Evolutionary conservation across 352 stramenopile species (phyloP).

Genomic region (Elongisporangium senticosum): DNA sequence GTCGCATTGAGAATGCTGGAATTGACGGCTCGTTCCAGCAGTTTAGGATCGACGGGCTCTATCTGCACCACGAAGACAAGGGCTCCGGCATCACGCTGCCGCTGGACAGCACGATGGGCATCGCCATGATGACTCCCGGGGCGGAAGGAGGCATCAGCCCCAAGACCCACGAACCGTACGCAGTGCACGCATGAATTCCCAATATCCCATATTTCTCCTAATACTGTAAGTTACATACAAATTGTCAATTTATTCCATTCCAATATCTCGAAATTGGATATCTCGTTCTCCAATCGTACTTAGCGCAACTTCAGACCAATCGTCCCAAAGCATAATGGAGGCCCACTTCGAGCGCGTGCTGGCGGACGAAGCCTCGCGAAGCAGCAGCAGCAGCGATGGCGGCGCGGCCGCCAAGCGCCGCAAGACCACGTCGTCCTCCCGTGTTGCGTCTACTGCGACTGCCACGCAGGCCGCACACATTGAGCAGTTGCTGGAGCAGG

Average conservation of each 20-base stretch:
- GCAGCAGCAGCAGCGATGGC: constrained; percentile 1
- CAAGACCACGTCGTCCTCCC: neutral
- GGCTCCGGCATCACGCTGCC: neutral
- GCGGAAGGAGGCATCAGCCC: neutral
- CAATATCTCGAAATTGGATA: neutral
- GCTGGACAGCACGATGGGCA: neutral
- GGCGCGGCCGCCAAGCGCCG: constrained; percentile 17
- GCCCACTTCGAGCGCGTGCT: constrained; percentile 62
- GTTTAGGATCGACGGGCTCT: neutral
- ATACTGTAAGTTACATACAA: neutral
- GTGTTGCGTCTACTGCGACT: constrained; percentile 6
- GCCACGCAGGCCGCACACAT: constrained; percentile 22
- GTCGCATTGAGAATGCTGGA: neutral
- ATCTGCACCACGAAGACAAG: neutral
- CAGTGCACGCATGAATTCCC: neutral
- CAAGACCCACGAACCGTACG: neutral
- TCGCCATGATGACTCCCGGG: neutral
- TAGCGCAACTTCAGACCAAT: neutral
- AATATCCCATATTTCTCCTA: neutral
- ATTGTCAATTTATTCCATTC: neutral
- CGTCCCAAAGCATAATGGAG: constrained; percentile 25
- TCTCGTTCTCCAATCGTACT: too few relatives aligned
- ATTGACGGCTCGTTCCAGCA: neutral
- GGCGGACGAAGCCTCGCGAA: constrained; percentile 10
- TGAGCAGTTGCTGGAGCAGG: constrained; percentile 34